Evolutionary conservation across 2,329 filamentous ascomycete genomes (phyloP), one percentile per base, ranked within the genome.

Genomic region (Aulographum hederae): DNA sequence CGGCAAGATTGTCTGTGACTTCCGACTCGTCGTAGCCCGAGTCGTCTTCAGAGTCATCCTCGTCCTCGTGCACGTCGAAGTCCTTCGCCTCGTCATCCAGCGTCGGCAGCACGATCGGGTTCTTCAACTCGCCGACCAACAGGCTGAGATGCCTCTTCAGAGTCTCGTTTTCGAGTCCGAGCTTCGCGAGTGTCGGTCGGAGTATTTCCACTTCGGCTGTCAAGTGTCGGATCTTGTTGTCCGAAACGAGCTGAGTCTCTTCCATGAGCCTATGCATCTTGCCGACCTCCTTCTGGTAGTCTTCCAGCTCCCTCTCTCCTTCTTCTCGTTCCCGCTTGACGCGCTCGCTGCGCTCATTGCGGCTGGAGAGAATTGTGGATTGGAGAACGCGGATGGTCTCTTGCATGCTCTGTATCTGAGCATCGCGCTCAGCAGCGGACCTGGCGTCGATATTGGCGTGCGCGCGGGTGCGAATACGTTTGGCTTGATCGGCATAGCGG

Each of bases 221-320:
- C 33, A 98, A 58, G 39, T 78, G 81, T 42, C 82, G 75, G 49
- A 98, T 93, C 65, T 93, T 94, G 59, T 78, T 82, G 49, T 95
- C 86, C 18, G 79, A 76, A 11, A 95, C 79, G 52, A 91, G 77
- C 37, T 78, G 73, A 39, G 76, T 78, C 57, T 98, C 89, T 52
- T 95, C 85, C 85, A 94, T 94, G 53, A 92, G 70, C 37, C 85
- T 74, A 53, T 95, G 84, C 78, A 98, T 84, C 34, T 77, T 71
- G 30, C 72, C 67, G 13, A 98, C 89, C 45, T 85, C 79, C 40
- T 74, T 73, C 58, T 98, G 89, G 54, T 95, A 98, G 52, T 93
- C 84, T 45, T 95, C 89, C 16, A 98, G 61, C 51, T 89, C 81
- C 39, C 82, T 80, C 40, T 73, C 77, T 39, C 84, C 80, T 40